Conservation (phyloP, 2,329 filamentous ascomycete genomes). For the Graphilbum ipis-grandicollis region DNA sequence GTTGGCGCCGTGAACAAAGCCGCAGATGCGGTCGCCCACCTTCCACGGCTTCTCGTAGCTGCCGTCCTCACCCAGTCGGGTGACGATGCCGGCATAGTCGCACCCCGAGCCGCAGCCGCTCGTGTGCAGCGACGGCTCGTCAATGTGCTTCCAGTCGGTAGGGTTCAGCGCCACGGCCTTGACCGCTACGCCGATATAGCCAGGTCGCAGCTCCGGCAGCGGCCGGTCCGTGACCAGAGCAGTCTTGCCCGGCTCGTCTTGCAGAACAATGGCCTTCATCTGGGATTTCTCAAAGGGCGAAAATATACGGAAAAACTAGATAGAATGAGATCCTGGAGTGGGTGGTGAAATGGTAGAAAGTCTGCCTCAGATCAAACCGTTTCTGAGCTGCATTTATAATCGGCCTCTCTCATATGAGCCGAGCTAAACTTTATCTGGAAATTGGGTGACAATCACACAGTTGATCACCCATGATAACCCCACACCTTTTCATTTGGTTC, state of each 20-base stretch:
- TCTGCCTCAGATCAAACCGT: too few relatives aligned
- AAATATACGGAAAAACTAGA: too few relatives aligned
- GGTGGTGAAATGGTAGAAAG: too few relatives aligned
- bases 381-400: too few relatives aligned
- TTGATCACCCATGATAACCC: too few relatives aligned
- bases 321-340: too few relatives aligned
- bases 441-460: too few relatives aligned
- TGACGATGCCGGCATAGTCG: conserved; percentile 22
- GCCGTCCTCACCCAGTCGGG: too few relatives aligned
- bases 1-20: conserved; percentile 21
- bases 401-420: too few relatives aligned
- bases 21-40: conserved; percentile 27
- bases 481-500: too few relatives aligned
- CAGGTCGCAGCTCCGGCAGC: conserved; percentile 8
- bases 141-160: conserved; percentile 11
- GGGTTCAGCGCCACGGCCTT: conserved; percentile 12
- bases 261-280: conserved; percentile 3
- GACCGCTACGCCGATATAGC: conserved; percentile 10
- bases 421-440: too few relatives aligned
- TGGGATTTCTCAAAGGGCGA: too few relatives aligned
- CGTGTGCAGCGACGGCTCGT: neutral
- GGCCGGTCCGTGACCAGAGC: conserved; percentile 9
- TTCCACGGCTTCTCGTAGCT: conserved; percentile 17
- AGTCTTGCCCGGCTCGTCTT: conserved; percentile 7
- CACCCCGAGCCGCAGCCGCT: conserved; percentile 11